Evolutionary conservation across 2,329 filamentous ascomycete species (phyloP), one percentile per base, ranked within the genome.

Genomic region (Phialophora verrucosa): DNA sequence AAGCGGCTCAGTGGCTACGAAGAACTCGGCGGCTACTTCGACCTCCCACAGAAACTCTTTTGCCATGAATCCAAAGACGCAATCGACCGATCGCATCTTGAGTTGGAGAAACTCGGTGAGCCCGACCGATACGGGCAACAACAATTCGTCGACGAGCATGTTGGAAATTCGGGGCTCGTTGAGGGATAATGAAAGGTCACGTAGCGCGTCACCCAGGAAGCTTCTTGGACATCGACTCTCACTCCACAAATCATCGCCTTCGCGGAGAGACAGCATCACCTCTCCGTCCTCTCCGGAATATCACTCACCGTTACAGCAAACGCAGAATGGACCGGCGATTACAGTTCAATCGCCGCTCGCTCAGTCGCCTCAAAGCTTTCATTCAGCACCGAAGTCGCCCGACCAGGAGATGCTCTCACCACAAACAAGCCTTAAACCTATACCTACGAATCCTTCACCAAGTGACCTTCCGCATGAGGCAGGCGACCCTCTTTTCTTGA

Each of bases 361-460:
- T 97, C 98, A 82, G 97, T 98, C 77, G 14, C 90, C 90, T 93
- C 94, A 78, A 97, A 98, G 74, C 97, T 91, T 72, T 94, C 94
- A 75, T 93, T 89, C 76, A 89, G 87, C 79, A 79, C 80, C 97
- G 79, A 98, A 77, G 38, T 49, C 65, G 20, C 65, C 69, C 55
- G 51, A 69, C 5, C 42, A 62, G 23, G 60, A 63, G 20, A 62
- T 62, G 17, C 49, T 56, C 11, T 42, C 42, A 3, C 38, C 57
- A n/a, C 20, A 54, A 27, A 17, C 17, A 25, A 49, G 58, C 27
- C 50, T 65, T 12, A 31, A 55, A 20, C 49, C 47, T 17, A 27
- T 63, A 23, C 50, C 35, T 44, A 57, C 67, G 11, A 66, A 68
- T 49, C 54, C 67, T n/a, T 63, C 62, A 3, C 56, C 57, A 11